Evolutionary conservation across 2,329 filamentous ascomycete species (phyloP), one percentile per base, ranked within the genome.

Genomic region (Teratosphaeria zuluensis): DNA sequence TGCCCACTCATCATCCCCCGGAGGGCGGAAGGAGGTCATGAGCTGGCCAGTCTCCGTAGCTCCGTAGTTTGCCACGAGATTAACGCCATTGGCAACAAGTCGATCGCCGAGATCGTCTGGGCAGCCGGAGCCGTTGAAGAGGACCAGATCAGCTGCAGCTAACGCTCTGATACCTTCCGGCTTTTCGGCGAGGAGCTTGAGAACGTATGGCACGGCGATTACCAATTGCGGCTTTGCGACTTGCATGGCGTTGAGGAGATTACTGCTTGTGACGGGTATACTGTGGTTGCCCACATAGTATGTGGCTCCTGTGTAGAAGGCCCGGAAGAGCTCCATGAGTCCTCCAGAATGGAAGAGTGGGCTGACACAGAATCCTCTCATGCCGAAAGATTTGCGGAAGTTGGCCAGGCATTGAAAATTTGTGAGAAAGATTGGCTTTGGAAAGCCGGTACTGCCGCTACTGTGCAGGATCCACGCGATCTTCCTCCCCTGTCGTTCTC

Each of bases 281-380:
- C 74, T 73, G 2, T 81, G 78, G 61, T 81, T 85, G 66, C 80
- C 82, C 51, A 85, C 66, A 56, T 79, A 77, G 12, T 82, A 78
- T 0, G 76, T 69, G 58, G 80, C 81, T 46, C 76, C 72, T 0
- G 77, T 76, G 57, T 78, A 76, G 12, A 86, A 74, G 0, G 80
- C 77, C 6, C 82, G 73, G 58, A 81, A 81, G 0, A 84, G 68
- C 54, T 78, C 80, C 56, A 77, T 80, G 11, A 86, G 73, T 0
- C 82, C 84, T 65, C 84, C 81, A 52, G 79, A 80, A 65, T 87
- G 84, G 59, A 80, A 86, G 2, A 85, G 69, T 0, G 84, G 83
- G 1, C 83, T 70, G 1, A 82, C 81, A 53, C 82, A 75, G 58
- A 85, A 80, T 0, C 77, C 76, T 24, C 74, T 73, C 72, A 82